phyloP scores from a whole-genome alignment of 2,329 filamentous ascomycete genomes.

The Monilinia fructicola region DNA sequence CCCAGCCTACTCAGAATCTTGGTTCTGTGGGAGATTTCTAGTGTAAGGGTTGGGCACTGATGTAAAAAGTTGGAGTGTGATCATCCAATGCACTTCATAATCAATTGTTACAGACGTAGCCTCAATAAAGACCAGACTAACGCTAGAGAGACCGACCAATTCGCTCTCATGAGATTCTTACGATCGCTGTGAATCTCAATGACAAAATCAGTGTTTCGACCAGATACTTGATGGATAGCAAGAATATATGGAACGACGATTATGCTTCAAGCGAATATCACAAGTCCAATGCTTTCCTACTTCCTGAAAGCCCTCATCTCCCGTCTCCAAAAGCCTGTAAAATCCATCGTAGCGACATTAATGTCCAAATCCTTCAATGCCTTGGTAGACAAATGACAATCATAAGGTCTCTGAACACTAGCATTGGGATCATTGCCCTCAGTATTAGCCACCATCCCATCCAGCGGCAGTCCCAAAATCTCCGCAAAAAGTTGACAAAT shows the following conservation, averaged over 20 bases:
- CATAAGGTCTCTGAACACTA: slow-evolving; percentile 76
- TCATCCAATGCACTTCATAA: not conserved
- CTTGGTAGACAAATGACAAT: slow-evolving; percentile 81
- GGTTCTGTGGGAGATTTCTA: not conserved
- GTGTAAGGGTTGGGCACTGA: not conserved
- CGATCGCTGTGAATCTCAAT: not conserved
- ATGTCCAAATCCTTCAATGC: slow-evolving; percentile 72
- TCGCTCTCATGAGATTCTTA: not conserved
- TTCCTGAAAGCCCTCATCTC: slow-evolving; percentile 56
- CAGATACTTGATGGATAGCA: not conserved
- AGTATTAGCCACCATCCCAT: slow-evolving; percentile 66
- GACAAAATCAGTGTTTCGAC: not conserved
- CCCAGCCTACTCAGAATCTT: not conserved
- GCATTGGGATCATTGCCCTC: slow-evolving; percentile 71
- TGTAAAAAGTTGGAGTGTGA: not conserved
- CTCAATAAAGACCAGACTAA: not conserved
- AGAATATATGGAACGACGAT: not conserved
- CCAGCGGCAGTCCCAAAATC: slow-evolving; percentile 72
- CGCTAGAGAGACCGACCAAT: no score
- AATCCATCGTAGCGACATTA: slow-evolving; percentile 71
- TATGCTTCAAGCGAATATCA: not conserved
- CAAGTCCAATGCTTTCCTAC: slow-evolving; percentile 23
- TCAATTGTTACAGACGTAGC: not conserved
- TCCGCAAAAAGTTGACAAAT: slow-evolving; percentile 77
- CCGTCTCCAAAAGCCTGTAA: slow-evolving; percentile 77